Base-by-base conservation (phyloP, 345 rosid genomes). In the Hirschfeldia incana region DNA sequence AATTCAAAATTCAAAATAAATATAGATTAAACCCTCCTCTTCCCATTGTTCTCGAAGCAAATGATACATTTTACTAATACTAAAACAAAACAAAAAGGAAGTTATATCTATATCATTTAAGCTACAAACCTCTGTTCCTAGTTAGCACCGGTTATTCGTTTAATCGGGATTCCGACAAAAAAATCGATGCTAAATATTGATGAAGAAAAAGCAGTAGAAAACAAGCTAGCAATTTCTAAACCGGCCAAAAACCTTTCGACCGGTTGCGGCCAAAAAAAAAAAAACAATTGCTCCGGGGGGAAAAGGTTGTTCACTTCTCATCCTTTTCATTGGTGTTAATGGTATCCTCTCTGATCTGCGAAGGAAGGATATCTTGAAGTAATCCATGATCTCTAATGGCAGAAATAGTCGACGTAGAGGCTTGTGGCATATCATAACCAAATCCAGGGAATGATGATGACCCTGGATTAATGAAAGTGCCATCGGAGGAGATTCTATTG, bases 351-450 rank as follows among this genome's bases (percentile, higher is more conserved):
- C 89, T 80, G 87, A 89, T 90, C 83, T 84, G 96, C 7, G 97
- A 78, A 36, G 97, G 94, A 73, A 89, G 89, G 2, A 94, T 90
- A 81, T 95, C 99, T 79, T 95, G 92, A 81, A 95, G 99, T 42
- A 95, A 91, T 12, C 99, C 99, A 42, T 87, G 83, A 75, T 91
- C 98, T 80, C 89, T 81, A 53, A 77, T 42, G 80, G 81, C 8
- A 42, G 77, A 7, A 46, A 78, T 65, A 57, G 73, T 65, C 8
- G 82, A 36, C 79, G 84, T 58, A 5, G 86, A 17, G 17, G 81
- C 65, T 78, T 72, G 80, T 13, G 83, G 57, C 46, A 68, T 74
- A 9, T 74, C 75, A 53, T 74, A 74, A 80, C 71, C 72, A 69
- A 79, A 61, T 3, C 82, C 82, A 5, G 63, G 39, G 68, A 89